phyloP scores from a whole-genome alignment of 1,139 yeast species.

The Blastobotrys apis region DNA sequence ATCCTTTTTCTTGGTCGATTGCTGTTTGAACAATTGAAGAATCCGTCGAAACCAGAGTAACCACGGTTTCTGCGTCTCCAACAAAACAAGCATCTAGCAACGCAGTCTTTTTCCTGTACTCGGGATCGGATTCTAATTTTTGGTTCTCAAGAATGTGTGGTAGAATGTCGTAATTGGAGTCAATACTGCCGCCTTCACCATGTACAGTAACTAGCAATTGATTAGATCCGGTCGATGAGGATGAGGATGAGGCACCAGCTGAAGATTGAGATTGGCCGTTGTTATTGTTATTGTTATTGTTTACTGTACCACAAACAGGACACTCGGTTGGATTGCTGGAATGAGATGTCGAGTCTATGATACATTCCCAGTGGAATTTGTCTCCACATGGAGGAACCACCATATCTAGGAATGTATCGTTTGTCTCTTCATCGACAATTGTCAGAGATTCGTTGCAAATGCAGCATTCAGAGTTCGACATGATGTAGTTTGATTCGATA shows the following conservation, averaged over 20 bases:
- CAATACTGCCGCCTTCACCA: slow-evolving; percentile 22
- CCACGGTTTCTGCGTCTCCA: slow-evolving; percentile 23
- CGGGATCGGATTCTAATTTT: slow-evolving; percentile 14
- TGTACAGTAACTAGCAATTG: slow-evolving; percentile 20
- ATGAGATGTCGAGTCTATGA: slow-evolving; percentile 14
- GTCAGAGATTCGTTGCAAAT: neutral
- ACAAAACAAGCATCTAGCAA: slow-evolving; percentile 22
- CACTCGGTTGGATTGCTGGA: slow-evolving; percentile 17
- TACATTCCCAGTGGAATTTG: slow-evolving; percentile 26
- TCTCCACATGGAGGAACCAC: slow-evolving; percentile 19
- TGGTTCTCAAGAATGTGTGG: slow-evolving; percentile 20
- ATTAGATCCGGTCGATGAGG: too few species aligned
- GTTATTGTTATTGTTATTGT: slow-evolving; percentile 13
- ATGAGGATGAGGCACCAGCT: too few species aligned
- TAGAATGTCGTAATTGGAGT: slow-evolving; percentile 20
- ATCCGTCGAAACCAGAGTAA: slow-evolving; percentile 14
- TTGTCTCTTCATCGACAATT: neutral
- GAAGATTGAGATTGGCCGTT: too few species aligned
- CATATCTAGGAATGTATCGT: neutral
- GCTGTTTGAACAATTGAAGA: slow-evolving; percentile 6
- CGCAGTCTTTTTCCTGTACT: slow-evolving; percentile 1
- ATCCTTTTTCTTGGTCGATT: slow-evolving; percentile 19
- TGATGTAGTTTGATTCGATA: too few species aligned
- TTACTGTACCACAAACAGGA: slow-evolving; percentile 20
- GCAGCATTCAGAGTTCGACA: neutral